phyloP scores from a whole-genome alignment of 129 eudicot genomes.

The Tagetes patula region DNA sequence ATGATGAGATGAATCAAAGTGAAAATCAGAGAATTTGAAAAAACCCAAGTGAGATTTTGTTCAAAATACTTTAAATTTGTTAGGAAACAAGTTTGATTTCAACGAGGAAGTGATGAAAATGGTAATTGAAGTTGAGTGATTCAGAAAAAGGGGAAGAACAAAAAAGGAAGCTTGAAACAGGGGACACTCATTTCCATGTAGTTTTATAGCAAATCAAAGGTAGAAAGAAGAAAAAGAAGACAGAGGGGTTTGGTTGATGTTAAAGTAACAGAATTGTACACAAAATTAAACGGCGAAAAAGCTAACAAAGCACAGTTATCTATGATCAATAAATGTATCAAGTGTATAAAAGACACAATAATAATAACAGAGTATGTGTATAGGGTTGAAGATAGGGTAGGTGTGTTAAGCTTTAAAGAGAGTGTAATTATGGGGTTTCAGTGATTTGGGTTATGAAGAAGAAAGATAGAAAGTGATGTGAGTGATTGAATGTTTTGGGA shows the following conservation, averaged over 20 bases:
- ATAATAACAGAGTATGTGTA: not conserved
- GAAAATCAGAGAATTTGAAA: not conserved
- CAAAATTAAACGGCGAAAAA: constrained; percentile 32
- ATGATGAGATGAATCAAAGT: constrained; percentile 27
- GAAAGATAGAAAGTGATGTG: constrained; percentile 28
- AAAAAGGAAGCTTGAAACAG: constrained; percentile 19
- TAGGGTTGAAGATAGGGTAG: constrained; percentile 26
- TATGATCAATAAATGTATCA: constrained; percentile 35
- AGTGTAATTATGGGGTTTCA: constrained; percentile 35
- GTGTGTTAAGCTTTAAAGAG: constrained; percentile 30
- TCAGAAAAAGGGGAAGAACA: constrained; percentile 25
- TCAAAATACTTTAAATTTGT: constrained; percentile 19
- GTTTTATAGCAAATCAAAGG: constrained; percentile 52
- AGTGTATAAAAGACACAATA: constrained; percentile 14
- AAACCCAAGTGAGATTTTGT: constrained; percentile 24
- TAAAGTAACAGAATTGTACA: constrained; percentile 41
- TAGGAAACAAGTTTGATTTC: constrained; percentile 23
- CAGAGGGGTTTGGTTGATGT: not conserved
- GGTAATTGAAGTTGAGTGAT: constrained; percentile 24
- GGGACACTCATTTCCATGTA: constrained; percentile 30
- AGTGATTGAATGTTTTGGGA: constrained; percentile 22
- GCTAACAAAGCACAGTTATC: constrained; percentile 41
- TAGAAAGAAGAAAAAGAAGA: constrained; percentile 18
- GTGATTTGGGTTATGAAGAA: constrained; percentile 26
- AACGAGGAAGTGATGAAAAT: constrained; percentile 32